Conservation (phyloP, 805 yeast species). For the Nematodospora valgi region DNA sequence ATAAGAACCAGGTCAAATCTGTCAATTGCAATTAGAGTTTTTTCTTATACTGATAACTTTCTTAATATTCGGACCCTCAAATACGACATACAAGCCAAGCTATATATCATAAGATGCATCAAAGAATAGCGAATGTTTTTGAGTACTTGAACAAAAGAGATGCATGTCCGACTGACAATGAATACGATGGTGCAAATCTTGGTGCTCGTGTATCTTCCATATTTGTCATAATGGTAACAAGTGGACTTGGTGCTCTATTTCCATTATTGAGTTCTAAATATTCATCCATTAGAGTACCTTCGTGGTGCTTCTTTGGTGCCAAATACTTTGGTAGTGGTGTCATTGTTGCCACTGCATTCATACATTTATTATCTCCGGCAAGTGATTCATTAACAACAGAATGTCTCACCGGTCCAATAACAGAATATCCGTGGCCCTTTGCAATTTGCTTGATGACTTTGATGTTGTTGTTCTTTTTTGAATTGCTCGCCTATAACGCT, state of each 20-base stretch:
- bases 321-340: constrained; percentile 84
- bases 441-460: constrained; percentile 51
- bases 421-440: constrained; percentile 52
- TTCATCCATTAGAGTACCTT: constrained; percentile 56
- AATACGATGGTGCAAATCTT: constrained; percentile 40
- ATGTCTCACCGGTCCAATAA: constrained; percentile 62
- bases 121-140: constrained; percentile 12
- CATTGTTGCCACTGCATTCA: constrained; percentile 76
- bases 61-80: too few species aligned
- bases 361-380: constrained; percentile 72
- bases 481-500: constrained; percentile 46
- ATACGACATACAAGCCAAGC: too few species aligned
- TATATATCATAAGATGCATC: too few species aligned
- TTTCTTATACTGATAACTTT: too few species aligned
- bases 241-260: constrained; percentile 55
- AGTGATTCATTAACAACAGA: constrained; percentile 49
- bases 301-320: constrained; percentile 62
- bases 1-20: constrained; percentile 1
- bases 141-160: constrained; percentile 39
- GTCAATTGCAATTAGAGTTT: too few species aligned
- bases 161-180: constrained; percentile 40
- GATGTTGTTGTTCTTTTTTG: constrained; percentile 50
- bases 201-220: constrained; percentile 58
- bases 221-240: constrained; percentile 56
- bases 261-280: constrained; percentile 60